Conservation (phyloP, 169 alveolate genomes). For the Toxoplasma gondii region DNA sequence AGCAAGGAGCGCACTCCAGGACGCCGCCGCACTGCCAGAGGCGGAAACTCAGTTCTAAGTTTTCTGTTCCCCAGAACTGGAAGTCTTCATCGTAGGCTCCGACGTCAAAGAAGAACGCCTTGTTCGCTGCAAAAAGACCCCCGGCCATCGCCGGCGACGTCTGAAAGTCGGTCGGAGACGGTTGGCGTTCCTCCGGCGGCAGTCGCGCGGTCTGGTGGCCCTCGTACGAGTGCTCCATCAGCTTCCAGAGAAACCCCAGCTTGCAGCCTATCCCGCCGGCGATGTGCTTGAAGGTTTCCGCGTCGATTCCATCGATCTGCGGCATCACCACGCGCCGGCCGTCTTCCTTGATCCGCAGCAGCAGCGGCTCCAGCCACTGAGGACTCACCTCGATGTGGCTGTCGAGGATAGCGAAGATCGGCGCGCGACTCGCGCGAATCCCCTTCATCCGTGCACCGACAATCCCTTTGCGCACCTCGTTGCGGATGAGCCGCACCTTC, state of each 20-base stretch:
- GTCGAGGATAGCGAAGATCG: constrained; percentile 75
- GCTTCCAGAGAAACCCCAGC: constrained; percentile 76
- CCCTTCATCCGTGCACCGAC: constrained; percentile 80
- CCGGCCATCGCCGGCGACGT: constrained; percentile 81
- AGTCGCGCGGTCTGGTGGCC: constrained; percentile 58
- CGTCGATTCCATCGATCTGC: constrained; percentile 77
- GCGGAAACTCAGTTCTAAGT: constrained; percentile 76
- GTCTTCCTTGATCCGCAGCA: constrained; percentile 66
- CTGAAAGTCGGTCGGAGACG: constrained; percentile 15
- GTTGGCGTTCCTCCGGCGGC: constrained; percentile 22
- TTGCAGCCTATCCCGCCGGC: constrained; percentile 82
- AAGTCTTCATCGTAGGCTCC: constrained; percentile 77
- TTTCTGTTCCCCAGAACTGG: constrained; percentile 80
- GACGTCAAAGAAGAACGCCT: constrained; percentile 69
- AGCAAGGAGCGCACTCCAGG: constrained; percentile 78
- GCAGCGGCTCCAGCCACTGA: constrained; percentile 79
- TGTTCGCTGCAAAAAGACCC: constrained; percentile 76
- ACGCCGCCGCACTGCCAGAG: constrained; percentile 82
- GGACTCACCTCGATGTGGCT: constrained; percentile 78
- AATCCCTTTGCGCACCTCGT: constrained; percentile 75
- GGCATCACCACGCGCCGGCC: constrained; percentile 76
- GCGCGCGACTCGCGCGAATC: constrained; percentile 68
- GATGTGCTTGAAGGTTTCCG: constrained; percentile 70
- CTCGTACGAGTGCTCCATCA: constrained; percentile 76
- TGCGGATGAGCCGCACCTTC: constrained; percentile 73